Conservation (phyloP, 2,329 filamentous ascomycete species). For the Botrytis byssoidea region DNA sequence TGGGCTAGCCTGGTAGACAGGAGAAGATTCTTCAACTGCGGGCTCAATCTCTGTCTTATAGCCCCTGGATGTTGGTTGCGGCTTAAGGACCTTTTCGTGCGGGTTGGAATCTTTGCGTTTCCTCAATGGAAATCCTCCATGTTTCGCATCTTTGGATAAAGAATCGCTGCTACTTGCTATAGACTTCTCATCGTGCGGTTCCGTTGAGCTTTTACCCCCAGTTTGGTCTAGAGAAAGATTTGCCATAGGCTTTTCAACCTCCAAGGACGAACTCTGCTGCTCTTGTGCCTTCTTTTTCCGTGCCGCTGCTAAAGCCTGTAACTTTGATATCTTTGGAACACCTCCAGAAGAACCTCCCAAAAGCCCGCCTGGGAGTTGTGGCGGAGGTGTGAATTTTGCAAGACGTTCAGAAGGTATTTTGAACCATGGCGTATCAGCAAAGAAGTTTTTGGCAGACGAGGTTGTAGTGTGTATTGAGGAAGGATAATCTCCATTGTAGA, state of each 20-base stretch:
- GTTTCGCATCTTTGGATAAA: conserved; percentile 19
- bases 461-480: conserved; percentile 29
- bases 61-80: conserved; percentile 18
- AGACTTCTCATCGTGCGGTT: neutral
- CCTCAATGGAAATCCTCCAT: conserved; percentile 34
- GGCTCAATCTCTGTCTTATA: conserved; percentile 9
- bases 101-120: conserved; percentile 39
- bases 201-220: neutral
- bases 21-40: conserved; percentile 23
- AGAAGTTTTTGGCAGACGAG: conserved; percentile 60
- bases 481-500: conserved; percentile 14
- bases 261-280: conserved; percentile 42
- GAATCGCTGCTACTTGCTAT: neutral
- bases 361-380: conserved; percentile 62
- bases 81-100: conserved; percentile 34
- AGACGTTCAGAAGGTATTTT: conserved; percentile 65
- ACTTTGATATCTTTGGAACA: conserved; percentile 76
- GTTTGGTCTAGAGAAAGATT: conserved; percentile 25
- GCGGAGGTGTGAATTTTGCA: conserved; percentile 62
- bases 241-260: conserved; percentile 35
- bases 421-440: conserved; percentile 83
- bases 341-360: conserved; percentile 71
- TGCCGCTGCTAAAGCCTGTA: conserved; percentile 84
- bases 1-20: conserved; percentile 37
- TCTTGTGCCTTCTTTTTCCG: conserved; percentile 79